phyloP scores from a whole-genome alignment of 2,329 filamentous ascomycete genomes.

The Beauveria asiatica region DNA sequence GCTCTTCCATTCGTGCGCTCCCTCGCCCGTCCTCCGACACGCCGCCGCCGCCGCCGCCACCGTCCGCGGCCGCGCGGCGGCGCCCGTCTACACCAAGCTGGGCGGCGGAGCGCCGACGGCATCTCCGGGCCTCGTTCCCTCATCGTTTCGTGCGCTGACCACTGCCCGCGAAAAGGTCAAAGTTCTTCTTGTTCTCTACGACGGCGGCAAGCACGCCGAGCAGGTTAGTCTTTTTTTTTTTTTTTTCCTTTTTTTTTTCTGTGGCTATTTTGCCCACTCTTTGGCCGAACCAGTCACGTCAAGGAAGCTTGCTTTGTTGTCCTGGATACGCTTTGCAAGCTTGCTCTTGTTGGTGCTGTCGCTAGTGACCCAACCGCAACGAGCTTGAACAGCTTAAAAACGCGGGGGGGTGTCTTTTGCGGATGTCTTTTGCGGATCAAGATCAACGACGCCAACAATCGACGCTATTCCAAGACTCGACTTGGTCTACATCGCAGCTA shows the following conservation, averaged over 20 bases:
- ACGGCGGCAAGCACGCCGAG: constrained; percentile 80
- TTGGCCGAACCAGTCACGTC: neutral
- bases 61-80: neutral
- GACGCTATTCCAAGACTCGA: constrained; percentile 2
- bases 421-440: neutral
- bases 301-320: neutral
- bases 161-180: constrained; percentile 62
- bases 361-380: neutral
- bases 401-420: no score
- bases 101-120: constrained; percentile 13
- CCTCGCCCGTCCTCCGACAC: constrained; percentile 16
- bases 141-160: constrained; percentile 53
- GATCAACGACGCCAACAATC: neutral
- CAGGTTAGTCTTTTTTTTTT: constrained; percentile 48
- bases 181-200: constrained; percentile 89
- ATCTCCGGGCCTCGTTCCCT: constrained; percentile 18
- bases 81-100: constrained; percentile 28
- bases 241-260: neutral
- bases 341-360: neutral
- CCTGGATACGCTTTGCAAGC: neutral
- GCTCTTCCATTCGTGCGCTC: constrained; percentile 17
- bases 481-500: neutral
- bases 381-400: neutral
- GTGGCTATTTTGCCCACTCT: no score
- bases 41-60: constrained; percentile 9